Base-by-base conservation (phyloP, 1,284 basidiomycete genomes). In the Sphaerobolus stellatus region DNA sequence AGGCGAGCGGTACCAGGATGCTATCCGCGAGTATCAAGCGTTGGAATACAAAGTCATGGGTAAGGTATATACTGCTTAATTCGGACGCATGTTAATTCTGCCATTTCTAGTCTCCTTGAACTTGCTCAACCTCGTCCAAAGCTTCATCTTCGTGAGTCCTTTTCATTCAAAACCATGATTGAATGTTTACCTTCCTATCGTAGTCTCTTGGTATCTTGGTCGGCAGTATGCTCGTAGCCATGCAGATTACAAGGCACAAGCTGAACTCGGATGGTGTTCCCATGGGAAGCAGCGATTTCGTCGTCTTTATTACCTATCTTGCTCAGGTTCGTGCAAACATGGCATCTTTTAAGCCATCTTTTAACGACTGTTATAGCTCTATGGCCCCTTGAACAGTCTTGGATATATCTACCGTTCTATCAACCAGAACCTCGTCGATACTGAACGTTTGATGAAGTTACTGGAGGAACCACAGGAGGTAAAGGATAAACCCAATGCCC, bases 401-500 rank as follows among this genome's bases (percentile, higher is more conserved):
- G 88, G 86, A 11, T 84, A 80, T 64, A 80, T 88, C 53, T 90
- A 89, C 66, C 83, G 86, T 20, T 81, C 83, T 14, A 77, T 90
- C 54, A 89, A 89, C 66, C 82, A 85, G 60, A 83, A 82, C 16
- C 71, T 93, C 52, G 84, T 93, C 40, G 92, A 92, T 61, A 89
- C 89, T 2, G 90, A 92, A 69, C 83, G 83, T 61, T 74, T 93
- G 27, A 74, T 94, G 52, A 79, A 85, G 56, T 73, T 92, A 13
- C 75, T 94, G 11, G 83, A 83, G 58, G 89, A 92, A 64, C 83
- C 88, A 2, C 86, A 81, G 1, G 92, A 94, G 52, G 82, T 97
- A 59, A 83, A 88, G 62, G 92, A 96, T 68, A 81, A 80, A 63
- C 88, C 86, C 1, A 79, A 83, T 62, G 90, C 90, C 6, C 78